Evolutionary conservation across 2,329 filamentous ascomycete genomes (phyloP).

Genomic region (Didymella glomerata): DNA sequence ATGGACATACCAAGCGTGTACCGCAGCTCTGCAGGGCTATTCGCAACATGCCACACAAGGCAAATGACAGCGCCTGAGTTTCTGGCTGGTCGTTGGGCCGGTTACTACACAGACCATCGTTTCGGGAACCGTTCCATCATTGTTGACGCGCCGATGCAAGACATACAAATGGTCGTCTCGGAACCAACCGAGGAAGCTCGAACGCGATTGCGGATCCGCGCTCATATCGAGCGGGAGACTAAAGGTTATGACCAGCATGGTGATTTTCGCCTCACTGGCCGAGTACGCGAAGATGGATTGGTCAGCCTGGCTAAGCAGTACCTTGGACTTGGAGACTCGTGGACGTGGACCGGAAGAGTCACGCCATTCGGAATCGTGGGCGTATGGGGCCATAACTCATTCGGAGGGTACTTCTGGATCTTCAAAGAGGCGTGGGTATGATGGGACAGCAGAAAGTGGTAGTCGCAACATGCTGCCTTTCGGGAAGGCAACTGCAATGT

Average conservation of each 20-base stretch:
- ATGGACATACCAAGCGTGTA: slow-evolving; percentile 31
- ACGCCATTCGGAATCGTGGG: slow-evolving; percentile 40
- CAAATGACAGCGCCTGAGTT: slow-evolving; percentile 29
- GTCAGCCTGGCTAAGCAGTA: slow-evolving; percentile 31
- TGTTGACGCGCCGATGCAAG: slow-evolving; percentile 26
- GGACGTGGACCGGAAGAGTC: slow-evolving; percentile 30
- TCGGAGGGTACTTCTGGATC: slow-evolving; percentile 41
- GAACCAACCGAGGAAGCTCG: slow-evolving; percentile 7
- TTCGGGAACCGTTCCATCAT: neutral
- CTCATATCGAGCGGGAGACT: slow-evolving; percentile 21
- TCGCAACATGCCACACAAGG: slow-evolving; percentile 27
- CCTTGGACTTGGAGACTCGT: slow-evolving; percentile 10
- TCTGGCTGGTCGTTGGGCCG: slow-evolving; percentile 31
- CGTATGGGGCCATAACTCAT: slow-evolving; percentile 25
- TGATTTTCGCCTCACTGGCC: slow-evolving; percentile 27
- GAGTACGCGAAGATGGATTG: slow-evolving; percentile 25
- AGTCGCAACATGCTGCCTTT: neutral
- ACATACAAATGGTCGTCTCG: slow-evolving; percentile 22
- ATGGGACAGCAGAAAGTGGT: neutral
- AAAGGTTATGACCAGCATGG: slow-evolving; percentile 28
- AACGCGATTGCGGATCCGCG: slow-evolving; percentile 5
- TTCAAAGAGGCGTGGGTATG: slow-evolving; percentile 37
- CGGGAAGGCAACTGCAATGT: neutral
- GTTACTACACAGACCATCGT: slow-evolving; percentile 30
- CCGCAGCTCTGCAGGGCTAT: slow-evolving; percentile 8